Percentiles rank a stretch among this genome's conserved stretches.
phyloP scores from a whole-genome alignment of 1,139 yeast species.

The Yamadazyma atmosphaerica region DNA sequence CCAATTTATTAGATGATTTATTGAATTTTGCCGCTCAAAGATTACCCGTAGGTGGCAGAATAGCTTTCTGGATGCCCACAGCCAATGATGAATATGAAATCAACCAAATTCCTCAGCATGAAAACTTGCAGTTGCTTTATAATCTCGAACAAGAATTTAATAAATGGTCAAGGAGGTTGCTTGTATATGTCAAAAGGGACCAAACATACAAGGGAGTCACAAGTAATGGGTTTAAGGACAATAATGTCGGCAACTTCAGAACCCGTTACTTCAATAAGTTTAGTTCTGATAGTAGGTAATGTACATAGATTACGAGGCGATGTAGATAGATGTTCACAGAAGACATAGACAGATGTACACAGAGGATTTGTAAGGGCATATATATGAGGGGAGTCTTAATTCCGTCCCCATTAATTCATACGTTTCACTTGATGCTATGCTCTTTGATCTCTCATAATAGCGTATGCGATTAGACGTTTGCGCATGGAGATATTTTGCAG shows the following conservation, averaged over 20 bases:
- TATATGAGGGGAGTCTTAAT: too few species aligned
- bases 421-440: too few species aligned
- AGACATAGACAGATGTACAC: too few species aligned
- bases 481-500: not conserved
- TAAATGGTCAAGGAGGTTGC: slow-evolving; percentile 86
- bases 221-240: slow-evolving; percentile 42
- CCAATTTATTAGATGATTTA: slow-evolving; percentile 73
- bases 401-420: too few species aligned
- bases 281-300: slow-evolving; percentile 33
- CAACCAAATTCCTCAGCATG: slow-evolving; percentile 80
- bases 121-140: slow-evolving; percentile 65
- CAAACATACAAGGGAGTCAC: slow-evolving; percentile 57
- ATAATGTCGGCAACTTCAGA: slow-evolving; percentile 61
- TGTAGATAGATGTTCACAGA: too few species aligned
- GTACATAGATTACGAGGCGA: too few species aligned
- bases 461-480: slow-evolving; percentile 1
- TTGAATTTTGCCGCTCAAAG: slow-evolving; percentile 70
- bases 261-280: slow-evolving; percentile 78
- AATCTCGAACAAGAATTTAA: slow-evolving; percentile 85
- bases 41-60: slow-evolving; percentile 71
- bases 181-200: slow-evolving; percentile 77
- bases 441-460: not conserved
- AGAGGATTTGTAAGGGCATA: too few species aligned
- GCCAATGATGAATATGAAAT: slow-evolving; percentile 82
- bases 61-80: slow-evolving; percentile 98